These are phyloP conservation scores for Candida smagusa DNA, from an alignment of 1,139 yeast species.

Conservation along the genomic window DNA sequence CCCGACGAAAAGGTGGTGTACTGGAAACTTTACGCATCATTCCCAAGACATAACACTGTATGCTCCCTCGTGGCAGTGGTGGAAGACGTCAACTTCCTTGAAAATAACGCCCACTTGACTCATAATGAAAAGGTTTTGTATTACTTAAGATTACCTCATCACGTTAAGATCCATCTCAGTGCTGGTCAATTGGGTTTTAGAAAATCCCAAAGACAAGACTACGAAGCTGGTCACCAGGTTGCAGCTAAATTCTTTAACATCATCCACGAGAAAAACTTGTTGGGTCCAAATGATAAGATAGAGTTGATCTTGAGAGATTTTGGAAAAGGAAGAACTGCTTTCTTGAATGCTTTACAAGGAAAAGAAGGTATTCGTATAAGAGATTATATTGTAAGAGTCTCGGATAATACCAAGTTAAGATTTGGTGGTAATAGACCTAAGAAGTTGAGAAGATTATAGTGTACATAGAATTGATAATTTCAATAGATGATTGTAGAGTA, in stretches of 20 bases:
- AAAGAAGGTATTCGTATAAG: slow-evolving; percentile 78
- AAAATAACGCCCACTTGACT: slow-evolving; percentile 53
- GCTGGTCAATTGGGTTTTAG: slow-evolving; percentile 77
- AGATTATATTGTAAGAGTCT: slow-evolving; percentile 60
- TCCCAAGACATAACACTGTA: slow-evolving; percentile 80
- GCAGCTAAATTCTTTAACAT: slow-evolving; percentile 67
- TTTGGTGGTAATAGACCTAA: slow-evolving; percentile 93
- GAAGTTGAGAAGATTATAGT: slow-evolving; percentile 60
- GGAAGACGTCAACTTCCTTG: slow-evolving; percentile 59
- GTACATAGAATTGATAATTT: neutral
- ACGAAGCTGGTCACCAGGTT: slow-evolving; percentile 93
- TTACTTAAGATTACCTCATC: slow-evolving; percentile 77
- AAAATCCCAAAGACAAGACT: slow-evolving; percentile 81
- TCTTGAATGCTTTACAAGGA: slow-evolving; percentile 79
- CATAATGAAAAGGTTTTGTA: slow-evolving; percentile 78
- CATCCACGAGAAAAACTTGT: slow-evolving; percentile 58
- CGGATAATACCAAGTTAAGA: slow-evolving; percentile 77
- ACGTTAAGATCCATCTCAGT: slow-evolving; percentile 60
- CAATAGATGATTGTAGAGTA: neutral
- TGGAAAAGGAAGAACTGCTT: slow-evolving; percentile 89
- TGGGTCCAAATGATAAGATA: slow-evolving; percentile 51
- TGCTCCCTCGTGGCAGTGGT: slow-evolving; percentile 71
- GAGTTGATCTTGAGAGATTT: slow-evolving; percentile 78
- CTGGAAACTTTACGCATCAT: slow-evolving; percentile 73
- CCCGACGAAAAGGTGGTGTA: slow-evolving; percentile 37